Conservation (phyloP, 2,329 filamentous ascomycete genomes). For the Proliferodiscus dingleyae region DNA sequence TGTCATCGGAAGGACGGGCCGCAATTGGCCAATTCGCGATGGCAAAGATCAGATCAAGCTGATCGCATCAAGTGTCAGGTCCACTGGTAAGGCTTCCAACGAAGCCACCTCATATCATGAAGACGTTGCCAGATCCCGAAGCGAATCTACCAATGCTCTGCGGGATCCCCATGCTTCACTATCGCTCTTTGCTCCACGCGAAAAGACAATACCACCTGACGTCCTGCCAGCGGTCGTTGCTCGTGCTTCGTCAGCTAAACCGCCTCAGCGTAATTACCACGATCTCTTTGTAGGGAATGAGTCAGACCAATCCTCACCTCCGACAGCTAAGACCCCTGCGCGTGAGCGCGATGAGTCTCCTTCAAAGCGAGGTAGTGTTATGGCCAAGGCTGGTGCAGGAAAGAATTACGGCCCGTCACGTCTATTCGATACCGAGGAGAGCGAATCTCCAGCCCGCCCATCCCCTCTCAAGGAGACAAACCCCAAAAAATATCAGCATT, state of each 20-base stretch:
- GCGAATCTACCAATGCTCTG: slow-evolving; percentile 48
- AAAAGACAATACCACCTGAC: slow-evolving; percentile 49
- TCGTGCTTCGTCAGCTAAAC: slow-evolving; percentile 66
- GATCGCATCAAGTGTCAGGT: slow-evolving; percentile 58
- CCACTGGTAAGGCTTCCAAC: slow-evolving; percentile 36
- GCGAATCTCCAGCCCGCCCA: slow-evolving; percentile 39
- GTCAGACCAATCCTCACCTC: slow-evolving; percentile 23
- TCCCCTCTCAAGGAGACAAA: slow-evolving; percentile 52
- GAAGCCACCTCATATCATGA: slow-evolving; percentile 29
- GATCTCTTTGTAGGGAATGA: slow-evolving; percentile 62
- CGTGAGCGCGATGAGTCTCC: slow-evolving; percentile 21
- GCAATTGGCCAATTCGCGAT: slow-evolving; percentile 93
- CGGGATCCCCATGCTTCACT: slow-evolving; percentile 67
- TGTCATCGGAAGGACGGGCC: slow-evolving; percentile 82
- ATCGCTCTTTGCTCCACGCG: slow-evolving; percentile 67
- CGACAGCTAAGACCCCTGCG: slow-evolving; percentile 12
- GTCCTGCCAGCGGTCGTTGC: slow-evolving; percentile 49
- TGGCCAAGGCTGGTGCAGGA: slow-evolving; percentile 49
- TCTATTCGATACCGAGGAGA: slow-evolving; percentile 58
- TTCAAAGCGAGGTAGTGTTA: slow-evolving; percentile 23
- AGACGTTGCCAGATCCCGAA: slow-evolving; percentile 43
- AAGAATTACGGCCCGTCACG: slow-evolving; percentile 61
- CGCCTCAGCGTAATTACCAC: slow-evolving; percentile 56
- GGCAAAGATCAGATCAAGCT: slow-evolving; percentile 77
- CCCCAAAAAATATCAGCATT: slow-evolving; percentile 78